Percentiles rank a stretch among this genome's conserved stretches.
These are phyloP conservation scores for Mortierella sp. DNA, from an alignment of 371 early-diverging fungal genomes.

Conservation along the genomic window DNA sequence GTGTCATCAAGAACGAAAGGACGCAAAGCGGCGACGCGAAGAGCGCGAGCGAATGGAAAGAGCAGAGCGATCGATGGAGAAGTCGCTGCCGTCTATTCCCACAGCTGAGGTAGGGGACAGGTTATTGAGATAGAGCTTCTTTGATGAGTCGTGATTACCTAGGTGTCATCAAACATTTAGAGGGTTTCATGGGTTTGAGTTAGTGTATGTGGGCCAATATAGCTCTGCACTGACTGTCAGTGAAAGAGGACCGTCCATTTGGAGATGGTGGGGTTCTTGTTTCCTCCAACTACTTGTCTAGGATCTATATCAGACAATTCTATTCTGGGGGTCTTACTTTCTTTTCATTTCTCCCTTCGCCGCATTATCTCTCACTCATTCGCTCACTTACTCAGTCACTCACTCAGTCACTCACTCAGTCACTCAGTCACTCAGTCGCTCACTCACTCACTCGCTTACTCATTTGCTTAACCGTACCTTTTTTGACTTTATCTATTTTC, in stretches of 20 bases:
- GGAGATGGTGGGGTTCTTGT: neutral
- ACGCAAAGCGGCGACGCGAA: conserved; percentile 38
- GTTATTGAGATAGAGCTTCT: neutral
- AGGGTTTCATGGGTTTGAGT: too few relatives aligned
- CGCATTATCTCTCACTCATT: neutral
- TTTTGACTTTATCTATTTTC: neutral
- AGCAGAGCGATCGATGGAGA: conserved; percentile 37
- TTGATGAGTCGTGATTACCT: neutral
- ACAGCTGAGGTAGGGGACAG: conserved; percentile 32
- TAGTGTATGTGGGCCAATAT: neutral
- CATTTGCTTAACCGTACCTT: too few relatives aligned
- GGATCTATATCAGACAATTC: neutral
- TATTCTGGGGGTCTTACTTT: neutral
- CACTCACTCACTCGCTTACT: neutral
- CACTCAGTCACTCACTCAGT: neutral
- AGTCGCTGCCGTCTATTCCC: conserved; percentile 44
- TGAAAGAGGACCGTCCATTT: neutral
- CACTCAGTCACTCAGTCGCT: neutral
- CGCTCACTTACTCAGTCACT: neutral
- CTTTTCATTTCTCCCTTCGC: neutral
- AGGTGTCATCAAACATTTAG: too few relatives aligned
- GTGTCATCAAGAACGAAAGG: conserved; percentile 58
- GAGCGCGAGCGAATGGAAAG: conserved; percentile 52
- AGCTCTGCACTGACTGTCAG: too few relatives aligned
- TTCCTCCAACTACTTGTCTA: neutral